Percentiles rank a stretch among this genome's conserved stretches.
These are phyloP conservation scores for Trametes polyzona DNA, from an alignment of 1,284 basidiomycete species.

Conservation along the genomic window DNA sequence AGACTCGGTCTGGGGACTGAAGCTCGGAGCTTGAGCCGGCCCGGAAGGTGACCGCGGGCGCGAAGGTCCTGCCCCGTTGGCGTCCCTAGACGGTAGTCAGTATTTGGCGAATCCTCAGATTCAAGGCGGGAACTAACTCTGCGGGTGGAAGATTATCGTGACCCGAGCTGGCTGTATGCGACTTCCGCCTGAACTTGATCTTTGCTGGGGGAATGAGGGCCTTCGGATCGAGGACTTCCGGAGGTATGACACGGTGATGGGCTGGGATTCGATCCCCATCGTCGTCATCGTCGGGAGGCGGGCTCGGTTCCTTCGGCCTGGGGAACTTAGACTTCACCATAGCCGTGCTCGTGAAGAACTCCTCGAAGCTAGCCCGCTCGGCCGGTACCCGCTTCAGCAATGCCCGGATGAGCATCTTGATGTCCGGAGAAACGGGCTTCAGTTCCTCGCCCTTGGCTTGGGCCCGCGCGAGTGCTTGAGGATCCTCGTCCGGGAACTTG, in stretches of 20 bases:
- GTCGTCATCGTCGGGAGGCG: conserved; percentile 36
- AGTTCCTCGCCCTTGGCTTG: conserved; percentile 49
- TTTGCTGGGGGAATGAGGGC: conserved; percentile 80
- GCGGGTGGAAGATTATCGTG: conserved; percentile 10
- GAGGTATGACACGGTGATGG: conserved; percentile 69
- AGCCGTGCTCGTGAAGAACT: conserved; percentile 88
- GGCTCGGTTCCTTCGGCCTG: conserved; percentile 36
- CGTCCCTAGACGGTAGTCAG: conserved; percentile 2
- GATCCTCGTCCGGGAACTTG: conserved; percentile 91
- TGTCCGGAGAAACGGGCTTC: conserved; percentile 74
- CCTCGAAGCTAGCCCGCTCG: conserved; percentile 89
- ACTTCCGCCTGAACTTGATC: conserved; percentile 65
- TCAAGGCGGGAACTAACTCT: conserved; percentile 13
- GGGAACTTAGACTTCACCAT: conserved; percentile 82
- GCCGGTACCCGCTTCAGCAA: conserved; percentile 85
- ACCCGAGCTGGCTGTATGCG: neutral
- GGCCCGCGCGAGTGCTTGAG: conserved; percentile 36
- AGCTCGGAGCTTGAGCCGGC: conserved; percentile 14
- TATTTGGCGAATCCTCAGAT: too few species aligned
- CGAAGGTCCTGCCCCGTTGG: conserved; percentile 14
- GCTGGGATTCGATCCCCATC: conserved; percentile 53
- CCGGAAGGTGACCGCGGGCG: conserved; percentile 14
- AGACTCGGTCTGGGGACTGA: conserved; percentile 14
- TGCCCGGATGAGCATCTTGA: conserved; percentile 87
- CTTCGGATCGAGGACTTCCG: conserved; percentile 75